Evolutionary conservation across 2,329 filamentous ascomycete genomes (phyloP).

Genomic region (Coniochaeta hoffmannii): DNA sequence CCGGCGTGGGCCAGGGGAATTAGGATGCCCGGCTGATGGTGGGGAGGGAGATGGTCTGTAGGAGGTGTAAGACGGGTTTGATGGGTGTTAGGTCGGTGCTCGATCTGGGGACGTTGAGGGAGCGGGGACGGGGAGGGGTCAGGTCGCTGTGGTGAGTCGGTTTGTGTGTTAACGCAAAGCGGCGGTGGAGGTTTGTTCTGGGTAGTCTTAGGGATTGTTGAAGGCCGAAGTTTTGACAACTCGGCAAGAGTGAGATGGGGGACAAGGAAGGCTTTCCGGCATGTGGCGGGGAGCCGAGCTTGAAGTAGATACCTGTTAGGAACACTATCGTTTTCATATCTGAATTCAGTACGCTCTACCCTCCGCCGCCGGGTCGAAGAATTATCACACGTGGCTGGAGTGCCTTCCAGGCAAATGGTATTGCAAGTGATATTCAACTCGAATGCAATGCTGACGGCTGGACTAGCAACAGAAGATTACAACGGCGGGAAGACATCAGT

Average conservation of each 20-base stretch:
- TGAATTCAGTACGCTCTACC: conserved; percentile 1
- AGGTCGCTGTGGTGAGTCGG: too few relatives aligned
- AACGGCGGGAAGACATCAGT: too few relatives aligned
- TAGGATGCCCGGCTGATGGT: background rate
- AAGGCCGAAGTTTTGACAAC: background rate
- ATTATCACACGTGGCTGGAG: too few relatives aligned
- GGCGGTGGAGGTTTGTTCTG: too few relatives aligned
- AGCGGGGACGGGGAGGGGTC: too few relatives aligned
- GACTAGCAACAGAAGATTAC: too few relatives aligned
- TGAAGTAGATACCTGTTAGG: background rate
- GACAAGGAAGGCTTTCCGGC: background rate
- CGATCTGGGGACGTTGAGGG: background rate
- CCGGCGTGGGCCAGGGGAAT: conserved; percentile 23
- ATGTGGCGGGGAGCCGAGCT: background rate
- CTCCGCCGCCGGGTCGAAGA: background rate
- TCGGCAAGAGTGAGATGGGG: background rate
- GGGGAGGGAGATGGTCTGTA: background rate
- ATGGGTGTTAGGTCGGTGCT: background rate
- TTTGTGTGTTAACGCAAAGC: too few relatives aligned
- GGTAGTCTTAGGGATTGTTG: too few relatives aligned
- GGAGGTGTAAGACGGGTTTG: background rate
- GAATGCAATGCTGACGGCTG: too few relatives aligned
- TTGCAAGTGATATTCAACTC: too few relatives aligned
- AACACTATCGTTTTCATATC: conserved; percentile 1
- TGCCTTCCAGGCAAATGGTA: too few relatives aligned